Conservation (phyloP, 345 rosid genomes). For the Pugionium cornutum region DNA sequence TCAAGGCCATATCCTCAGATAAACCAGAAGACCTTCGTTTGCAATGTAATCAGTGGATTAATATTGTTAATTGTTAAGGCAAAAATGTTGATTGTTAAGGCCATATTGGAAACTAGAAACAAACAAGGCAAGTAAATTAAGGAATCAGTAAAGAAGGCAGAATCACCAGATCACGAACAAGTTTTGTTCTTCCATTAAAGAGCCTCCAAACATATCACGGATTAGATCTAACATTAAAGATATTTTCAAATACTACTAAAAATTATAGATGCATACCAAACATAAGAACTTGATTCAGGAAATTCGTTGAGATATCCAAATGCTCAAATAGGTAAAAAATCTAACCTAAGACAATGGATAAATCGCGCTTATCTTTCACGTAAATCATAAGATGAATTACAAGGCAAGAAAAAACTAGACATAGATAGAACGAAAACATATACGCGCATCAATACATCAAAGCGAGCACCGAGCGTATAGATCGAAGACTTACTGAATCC, state of each 20-base stretch:
- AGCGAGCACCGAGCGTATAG: not conserved
- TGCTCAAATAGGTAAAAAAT: conserved; percentile 4
- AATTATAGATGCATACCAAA: conserved; percentile 8
- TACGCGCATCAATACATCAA: not conserved
- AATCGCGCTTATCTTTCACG: not conserved
- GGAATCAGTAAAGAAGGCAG: not conserved
- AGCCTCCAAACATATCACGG: conserved; percentile 24
- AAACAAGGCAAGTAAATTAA: conserved; percentile 16
- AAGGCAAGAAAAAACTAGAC: not conserved
- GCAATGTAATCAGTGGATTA: no score
- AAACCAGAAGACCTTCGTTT: not conserved
- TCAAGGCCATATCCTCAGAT: not conserved
- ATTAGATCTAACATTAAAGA: conserved; percentile 21
- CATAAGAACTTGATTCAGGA: conserved; percentile 12
- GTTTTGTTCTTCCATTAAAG: not conserved
- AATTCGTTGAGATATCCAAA: conserved; percentile 1
- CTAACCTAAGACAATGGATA: not conserved
- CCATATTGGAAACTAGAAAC: not conserved
- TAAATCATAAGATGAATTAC: not conserved
- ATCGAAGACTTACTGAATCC: conserved; percentile 63
- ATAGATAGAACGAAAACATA: not conserved
- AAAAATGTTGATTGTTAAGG: no score
- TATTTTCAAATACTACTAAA: not conserved
- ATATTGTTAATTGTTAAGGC: no score
- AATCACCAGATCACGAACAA: conserved; percentile 30